These are phyloP conservation scores for Aspergillaceae sp. DNA, from an alignment of 2,329 filamentous ascomycete species.

Conservation along the genomic window DNA sequence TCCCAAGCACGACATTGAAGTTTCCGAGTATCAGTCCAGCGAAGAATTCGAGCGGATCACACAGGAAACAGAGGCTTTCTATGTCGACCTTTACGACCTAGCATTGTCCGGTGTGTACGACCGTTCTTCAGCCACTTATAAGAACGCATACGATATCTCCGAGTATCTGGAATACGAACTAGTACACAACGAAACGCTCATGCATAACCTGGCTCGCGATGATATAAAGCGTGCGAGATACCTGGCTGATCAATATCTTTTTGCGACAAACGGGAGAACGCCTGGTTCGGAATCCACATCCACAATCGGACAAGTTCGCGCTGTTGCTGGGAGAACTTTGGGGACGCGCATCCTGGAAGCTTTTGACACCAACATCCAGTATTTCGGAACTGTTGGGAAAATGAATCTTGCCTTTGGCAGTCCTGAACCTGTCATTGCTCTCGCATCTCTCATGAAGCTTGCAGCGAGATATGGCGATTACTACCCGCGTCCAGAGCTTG, in stretches of 20 bases:
- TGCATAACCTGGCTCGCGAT: constrained; percentile 19
- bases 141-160: constrained; percentile 46
- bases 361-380: constrained; percentile 31
- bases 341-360: constrained; percentile 30
- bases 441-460: constrained; percentile 41
- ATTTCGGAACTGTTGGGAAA: constrained; percentile 31
- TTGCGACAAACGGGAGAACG: constrained; percentile 40
- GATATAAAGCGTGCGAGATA: constrained; percentile 32
- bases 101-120: constrained; percentile 38
- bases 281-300: constrained; percentile 12
- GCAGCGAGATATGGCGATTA: constrained; percentile 36
- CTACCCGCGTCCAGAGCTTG: constrained; percentile 41
- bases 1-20: constrained; percentile 27
- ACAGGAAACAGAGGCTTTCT: constrained; percentile 35
- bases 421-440: constrained; percentile 42
- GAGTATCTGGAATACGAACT: constrained; percentile 50
- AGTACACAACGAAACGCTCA: constrained; percentile 42
- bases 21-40: constrained; percentile 35
- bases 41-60: constrained; percentile 34
- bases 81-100: constrained; percentile 36
- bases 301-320: constrained; percentile 23
- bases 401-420: constrained; percentile 44
- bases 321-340: constrained; percentile 38
- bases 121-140: constrained; percentile 37
- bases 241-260: constrained; percentile 44